Conservation (phyloP, 1,139 yeast species). For the Taphrina confusa region DNA sequence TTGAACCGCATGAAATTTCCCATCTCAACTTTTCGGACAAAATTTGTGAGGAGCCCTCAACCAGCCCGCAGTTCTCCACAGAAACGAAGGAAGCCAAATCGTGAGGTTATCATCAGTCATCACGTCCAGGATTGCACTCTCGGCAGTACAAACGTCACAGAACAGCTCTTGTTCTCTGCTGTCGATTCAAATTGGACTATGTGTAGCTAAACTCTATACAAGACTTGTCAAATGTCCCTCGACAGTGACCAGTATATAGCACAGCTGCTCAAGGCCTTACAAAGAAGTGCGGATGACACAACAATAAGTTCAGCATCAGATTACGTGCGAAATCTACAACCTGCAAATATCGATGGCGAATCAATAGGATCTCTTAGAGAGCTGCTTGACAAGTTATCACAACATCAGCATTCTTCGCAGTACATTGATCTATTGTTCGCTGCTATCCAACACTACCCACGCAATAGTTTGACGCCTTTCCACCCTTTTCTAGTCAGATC, state of each 20-base stretch:
- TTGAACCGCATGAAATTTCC: background rate
- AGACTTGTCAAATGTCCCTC: background rate
- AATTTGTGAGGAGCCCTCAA: constrained; percentile 7
- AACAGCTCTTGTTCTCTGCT: background rate
- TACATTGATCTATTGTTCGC: background rate
- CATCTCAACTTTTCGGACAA: background rate
- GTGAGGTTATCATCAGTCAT: too few relatives aligned
- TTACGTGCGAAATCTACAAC: background rate
- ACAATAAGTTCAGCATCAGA: background rate
- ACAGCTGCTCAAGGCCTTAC: background rate
- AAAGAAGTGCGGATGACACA: background rate
- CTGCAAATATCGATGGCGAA: background rate
- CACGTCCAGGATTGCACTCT: too few relatives aligned
- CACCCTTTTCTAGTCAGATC: constrained; percentile 14
- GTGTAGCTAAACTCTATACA: background rate
- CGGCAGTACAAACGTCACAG: background rate
- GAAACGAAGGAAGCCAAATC: background rate
- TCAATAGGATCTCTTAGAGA: background rate
- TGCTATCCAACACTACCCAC: constrained; percentile 11
- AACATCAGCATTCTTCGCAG: background rate
- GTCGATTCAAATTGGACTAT: background rate
- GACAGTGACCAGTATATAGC: background rate
- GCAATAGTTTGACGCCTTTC: constrained; percentile 11
- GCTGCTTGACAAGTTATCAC: constrained; percentile 1
- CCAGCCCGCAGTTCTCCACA: background rate